phyloP scores from a whole-genome alignment of 306 rosid genomes.

The Corylus americana region DNA sequence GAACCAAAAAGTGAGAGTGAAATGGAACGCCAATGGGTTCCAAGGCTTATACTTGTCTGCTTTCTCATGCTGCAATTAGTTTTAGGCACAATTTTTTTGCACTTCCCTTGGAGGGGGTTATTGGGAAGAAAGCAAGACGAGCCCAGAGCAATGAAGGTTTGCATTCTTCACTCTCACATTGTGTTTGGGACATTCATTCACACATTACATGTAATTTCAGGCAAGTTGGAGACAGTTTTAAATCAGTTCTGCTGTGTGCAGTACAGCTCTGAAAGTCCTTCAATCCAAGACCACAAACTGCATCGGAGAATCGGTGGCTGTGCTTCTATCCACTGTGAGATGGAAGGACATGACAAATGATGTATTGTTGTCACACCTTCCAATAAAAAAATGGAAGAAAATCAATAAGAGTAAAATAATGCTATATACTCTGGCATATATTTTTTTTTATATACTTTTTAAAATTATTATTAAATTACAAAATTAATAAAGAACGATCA shows the following conservation, averaged over 20 bases:
- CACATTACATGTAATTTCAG: background rate
- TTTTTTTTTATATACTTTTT: too few species aligned
- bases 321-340: background rate
- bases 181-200: too few species aligned
- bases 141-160: slow-evolving; percentile 32
- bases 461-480: too few species aligned
- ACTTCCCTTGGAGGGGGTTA: slow-evolving; percentile 19
- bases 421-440: too few species aligned
- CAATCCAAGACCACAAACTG: background rate
- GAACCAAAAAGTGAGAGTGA: slow-evolving; percentile 62
- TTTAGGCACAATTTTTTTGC: slow-evolving; percentile 21
- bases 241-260: background rate
- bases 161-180: slow-evolving; percentile 39
- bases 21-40: slow-evolving; percentile 55
- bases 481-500: too few species aligned
- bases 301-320: background rate
- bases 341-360: background rate
- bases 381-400: too few species aligned
- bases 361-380: background rate
- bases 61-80: slow-evolving; percentile 42
- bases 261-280: background rate
- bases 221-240: background rate
- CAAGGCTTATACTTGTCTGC: slow-evolving; percentile 26
- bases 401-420: too few species aligned
- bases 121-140: slow-evolving; percentile 30